phyloP scores from a whole-genome alignment of 2,329 filamentous ascomycete genomes.

The Seiridium cupressi region DNA sequence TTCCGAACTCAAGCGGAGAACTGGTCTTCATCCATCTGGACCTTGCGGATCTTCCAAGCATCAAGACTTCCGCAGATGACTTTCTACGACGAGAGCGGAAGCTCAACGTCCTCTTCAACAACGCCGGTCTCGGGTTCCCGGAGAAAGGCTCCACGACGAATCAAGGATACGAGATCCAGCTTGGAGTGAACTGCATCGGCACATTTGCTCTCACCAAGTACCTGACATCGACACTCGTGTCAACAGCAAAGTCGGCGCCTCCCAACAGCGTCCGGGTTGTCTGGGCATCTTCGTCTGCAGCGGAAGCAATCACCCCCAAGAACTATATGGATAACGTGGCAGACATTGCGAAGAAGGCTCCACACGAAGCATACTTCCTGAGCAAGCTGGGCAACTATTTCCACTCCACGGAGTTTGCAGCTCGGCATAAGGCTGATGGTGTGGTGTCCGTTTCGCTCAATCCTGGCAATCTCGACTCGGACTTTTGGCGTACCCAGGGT shows the following conservation, averaged over 20 bases:
- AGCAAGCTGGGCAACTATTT: slow-evolving; percentile 29
- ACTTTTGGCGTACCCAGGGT: slow-evolving; percentile 22
- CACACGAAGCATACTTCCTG: slow-evolving; percentile 21
- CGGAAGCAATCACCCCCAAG: slow-evolving; percentile 15
- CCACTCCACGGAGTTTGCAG: slow-evolving; percentile 25
- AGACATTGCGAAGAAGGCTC: slow-evolving; percentile 20
- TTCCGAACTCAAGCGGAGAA: neutral
- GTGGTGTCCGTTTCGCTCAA: slow-evolving; percentile 23
- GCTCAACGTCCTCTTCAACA: slow-evolving; percentile 16
- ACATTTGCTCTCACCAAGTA: slow-evolving; percentile 5
- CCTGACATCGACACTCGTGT: neutral
- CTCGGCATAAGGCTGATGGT: slow-evolving; percentile 18
- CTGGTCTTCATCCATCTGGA: slow-evolving; percentile 16
- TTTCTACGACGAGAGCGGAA: slow-evolving; percentile 11
- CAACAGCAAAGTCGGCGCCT: neutral
- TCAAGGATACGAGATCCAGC: slow-evolving; percentile 3
- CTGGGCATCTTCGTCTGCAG: slow-evolving; percentile 27
- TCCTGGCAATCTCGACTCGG: slow-evolving; percentile 25
- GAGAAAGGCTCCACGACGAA: neutral
- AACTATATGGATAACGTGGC: neutral
- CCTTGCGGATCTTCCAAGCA: slow-evolving; percentile 18
- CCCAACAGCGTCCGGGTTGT: slow-evolving; percentile 20
- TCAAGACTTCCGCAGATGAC: slow-evolving; percentile 10
- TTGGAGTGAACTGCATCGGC: slow-evolving; percentile 8
- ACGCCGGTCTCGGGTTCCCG: slow-evolving; percentile 11